Evolutionary conservation across 768 basidiomycete species (phyloP), one percentile per base, ranked within the genome.

Genomic region (Boletus reticulatus): DNA sequence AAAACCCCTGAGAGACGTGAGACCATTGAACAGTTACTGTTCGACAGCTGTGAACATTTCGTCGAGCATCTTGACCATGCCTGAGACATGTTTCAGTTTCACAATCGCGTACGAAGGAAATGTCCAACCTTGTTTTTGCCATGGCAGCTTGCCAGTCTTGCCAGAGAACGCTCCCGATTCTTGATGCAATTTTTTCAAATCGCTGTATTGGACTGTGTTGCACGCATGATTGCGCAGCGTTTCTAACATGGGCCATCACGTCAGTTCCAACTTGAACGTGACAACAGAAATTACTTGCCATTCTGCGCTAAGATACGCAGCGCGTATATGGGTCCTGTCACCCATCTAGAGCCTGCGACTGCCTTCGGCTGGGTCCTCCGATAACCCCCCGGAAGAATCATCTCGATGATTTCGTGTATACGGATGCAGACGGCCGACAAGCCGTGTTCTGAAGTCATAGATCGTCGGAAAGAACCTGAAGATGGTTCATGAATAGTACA

Each of bases 281-380:
- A 4, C 7, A 16, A 0, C 0, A 39, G 42, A 22, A 41, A 48
- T 50, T 7, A 58, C 57, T 56, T 36, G n/a, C 66, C 12, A 16
- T 57, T 52, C 29, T 54, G 58, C 2, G 58, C 56, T 24, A 67
- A 50, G 3, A 53, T 56, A 8, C 50, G 58, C 48, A 67, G 14
- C 17, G 63, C 63, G 24, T 58, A 60, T 12, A 58, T 51, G 3
- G 62, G 65, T 41, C 66, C 63, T 39, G 67, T 11, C 52, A 67
- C 53, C 47, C 39, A 51, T 1, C 0, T 13, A 14, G 8, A 13
- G 11, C 13, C 34, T 36, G 11, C 34, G 34, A 14, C 0, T 36
- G 34, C 34, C 14, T 36, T 11, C 34, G 14, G 10, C 9, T 6
- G 17, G 44, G 31, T 31, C 29, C 13, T 17, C 44, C 29, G 29